Base-by-base conservation (phyloP, 805 yeast species). In the Lachancea sp. region DNA sequence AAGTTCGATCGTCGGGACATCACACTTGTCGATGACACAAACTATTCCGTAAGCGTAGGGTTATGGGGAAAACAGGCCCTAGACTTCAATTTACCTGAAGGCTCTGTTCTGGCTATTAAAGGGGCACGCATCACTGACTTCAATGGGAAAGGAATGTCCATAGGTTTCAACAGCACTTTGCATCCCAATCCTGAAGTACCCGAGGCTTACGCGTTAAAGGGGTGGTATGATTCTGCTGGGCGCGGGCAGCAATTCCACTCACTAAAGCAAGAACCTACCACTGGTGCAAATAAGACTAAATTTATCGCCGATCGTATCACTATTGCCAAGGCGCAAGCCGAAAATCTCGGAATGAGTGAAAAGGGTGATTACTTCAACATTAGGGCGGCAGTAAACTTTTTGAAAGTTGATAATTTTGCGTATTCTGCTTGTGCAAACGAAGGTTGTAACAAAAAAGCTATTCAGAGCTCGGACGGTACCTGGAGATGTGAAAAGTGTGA, bases 401-500 rank as follows among this genome's bases (percentile, higher is more conserved):
- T 88, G 39, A 80, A 78, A 60, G 74, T 81, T 15, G 94, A 86
- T 46, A 82, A 74, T 51, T 78, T 89, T 60, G 77, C 85, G 34
- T 92, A 92, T 61, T 95, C 97, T 12, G 92, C 97, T 7, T 92
- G 98, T 65, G 68, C 73, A 25, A 69, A 74, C 34, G 81, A 77
- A 34, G 78, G 74, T 29, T 92, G 98, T 69, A 80, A 80, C 59
- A 80, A 88, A 57, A 92, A 92, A 64, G 86, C 88, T 22, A 67
- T 83, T 32, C 85, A 85, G 55, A 80, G 74, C 41, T 70, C 76
- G 23, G 81, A 77, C 55, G 86, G 83, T 11, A 69, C 80, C 13
- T 89, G 95, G 95, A 77, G 95, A 61, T 92, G 98, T 69, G 97
- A 89, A 60, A 83, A 82, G 60, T 89, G 97, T 72, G 81, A 85